Base-by-base conservation (phyloP, 306 rosid species). In the Lathyrus oleraceus region DNA sequence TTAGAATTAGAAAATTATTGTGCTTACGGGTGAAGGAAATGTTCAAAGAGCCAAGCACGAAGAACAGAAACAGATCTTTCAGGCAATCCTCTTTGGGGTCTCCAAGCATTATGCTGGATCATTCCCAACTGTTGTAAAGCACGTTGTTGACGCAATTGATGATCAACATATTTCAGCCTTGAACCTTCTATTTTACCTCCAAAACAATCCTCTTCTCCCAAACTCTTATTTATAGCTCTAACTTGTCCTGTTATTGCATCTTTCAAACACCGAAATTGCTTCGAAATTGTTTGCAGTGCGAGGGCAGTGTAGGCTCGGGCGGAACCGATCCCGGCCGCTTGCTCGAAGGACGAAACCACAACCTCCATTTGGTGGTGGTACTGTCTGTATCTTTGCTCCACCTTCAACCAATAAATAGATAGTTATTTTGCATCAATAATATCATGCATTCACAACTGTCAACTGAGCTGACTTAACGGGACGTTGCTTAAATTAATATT, bases 51-150 rank as follows among this genome's bases (percentile, higher is more conserved):
- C 99, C 99, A 95, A 77, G 99, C 99, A 11, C 99, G 99, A 80
- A 95, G 99, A 71, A 95, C 95, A 48, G 99, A 95, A 71, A 95
- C 99, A 2, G 99, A 95, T 79, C 97, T 71, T 78, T 95, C 99
- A 0, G 99, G 99, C 79, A 95, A 79, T 38, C 99, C 99, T 83
- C 99, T 79, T 77, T 95, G 99, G 82, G 99, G 99, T 89, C 99
- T 89, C 99, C 99, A 95, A 71, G 99, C 99, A 73, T 95, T 95
- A 76, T 95, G 97, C 86, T 95, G 99, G 88, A 95, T 91, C 99
- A 95, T 89, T 74, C 99, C 99, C 90, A 95, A 84, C 32, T 95
- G 99, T 72, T 95, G 99, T 36, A 95, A 90, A 69, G 99, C 93
- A 57, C 99, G 72, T n/a, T 95, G 99, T 73, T 91, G 99, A 45